A percentile compares a stretch with the other conserved stretches of the same genome.
Conservation (phyloP, 495 filamentous ascomycete species). For the Neurospora sp. region DNA sequence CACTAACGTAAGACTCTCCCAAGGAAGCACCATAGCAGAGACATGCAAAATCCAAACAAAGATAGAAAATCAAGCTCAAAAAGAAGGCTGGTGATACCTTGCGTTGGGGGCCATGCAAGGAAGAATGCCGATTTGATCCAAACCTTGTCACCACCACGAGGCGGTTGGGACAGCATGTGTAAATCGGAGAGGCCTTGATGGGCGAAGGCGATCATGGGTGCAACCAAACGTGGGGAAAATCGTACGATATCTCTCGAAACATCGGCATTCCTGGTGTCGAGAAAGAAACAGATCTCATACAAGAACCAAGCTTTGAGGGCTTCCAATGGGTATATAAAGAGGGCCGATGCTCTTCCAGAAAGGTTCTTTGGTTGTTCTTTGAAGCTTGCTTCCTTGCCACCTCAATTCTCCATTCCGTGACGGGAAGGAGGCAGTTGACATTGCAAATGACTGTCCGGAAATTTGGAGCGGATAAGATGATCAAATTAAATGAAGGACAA, state of each 20-base stretch:
- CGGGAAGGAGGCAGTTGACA: neutral
- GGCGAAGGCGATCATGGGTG: slow-evolving; percentile 14
- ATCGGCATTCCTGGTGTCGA: neutral
- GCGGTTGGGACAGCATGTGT: neutral
- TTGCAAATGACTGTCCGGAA: neutral
- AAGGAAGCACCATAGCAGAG: neutral
- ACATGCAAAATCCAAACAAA: neutral
- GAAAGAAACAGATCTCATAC: neutral
- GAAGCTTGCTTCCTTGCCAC: neutral
- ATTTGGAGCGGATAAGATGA: neutral
- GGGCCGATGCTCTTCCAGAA: neutral
- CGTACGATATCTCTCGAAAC: slow-evolving; percentile 15
- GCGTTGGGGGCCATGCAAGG: neutral
- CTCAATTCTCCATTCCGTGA: neutral
- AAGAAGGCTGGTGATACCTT: neutral
- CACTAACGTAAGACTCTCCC: neutral
- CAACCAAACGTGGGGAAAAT: slow-evolving; percentile 17
- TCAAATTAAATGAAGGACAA: neutral
- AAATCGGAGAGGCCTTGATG: neutral
- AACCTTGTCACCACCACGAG: neutral
- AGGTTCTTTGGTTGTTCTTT: neutral
- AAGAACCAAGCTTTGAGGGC: neutral
- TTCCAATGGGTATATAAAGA: neutral
- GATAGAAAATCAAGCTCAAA: neutral
- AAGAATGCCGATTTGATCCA: neutral